Base-by-base conservation (phyloP, 1,139 yeast species). In the Pichia sp. region DNA sequence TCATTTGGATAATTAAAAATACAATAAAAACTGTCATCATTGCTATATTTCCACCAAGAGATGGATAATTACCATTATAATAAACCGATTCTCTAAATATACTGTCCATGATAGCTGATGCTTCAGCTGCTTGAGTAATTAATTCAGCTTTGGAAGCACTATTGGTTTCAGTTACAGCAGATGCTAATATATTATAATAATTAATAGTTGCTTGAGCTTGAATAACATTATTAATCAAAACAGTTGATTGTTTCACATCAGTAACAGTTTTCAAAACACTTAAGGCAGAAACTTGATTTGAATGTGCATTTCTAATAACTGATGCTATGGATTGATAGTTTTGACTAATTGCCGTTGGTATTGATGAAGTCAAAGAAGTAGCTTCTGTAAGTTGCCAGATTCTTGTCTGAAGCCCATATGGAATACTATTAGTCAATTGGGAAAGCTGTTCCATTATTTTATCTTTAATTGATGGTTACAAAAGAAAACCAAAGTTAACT, bases 21-120 rank as follows among this genome's bases (percentile, higher is more conserved):
- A 78, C 32, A 9, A 71, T 71, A 65, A 75, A 77, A 1, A 78
- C 62, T 6, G 70, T 68, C 2, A 74, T 56, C 52, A 78, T 71
- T 0, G 78, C 77, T 20, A 69, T 47, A 54, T 81, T 81, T 16
- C 77, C 78, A 2, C 69, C 70, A 5, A 55, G 51, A 22, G 64
- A 59, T 0, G 78, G 79, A 3, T 54, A 47, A 57, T 69, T 65
- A 6, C 75, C 76, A 50, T 73, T 71, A 28, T 42, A 68, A 45
- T 50, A 59, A 40, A 62, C 50, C 42, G 59, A 59, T 31, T 60
- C 57, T 8, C 60, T 62, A 38, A 51, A 51, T n/a, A 53, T 41
- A 6, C 44, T 39, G 2, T 35, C 39, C 48, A 70, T 58, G n/a
- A 64, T 61, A n/a, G 57, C 53, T 6, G 69, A 60, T 1, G 74